These are phyloP conservation scores for Ajuga reptans DNA, from an alignment of 305 asterid genomes.

Conservation along the genomic window DNA sequence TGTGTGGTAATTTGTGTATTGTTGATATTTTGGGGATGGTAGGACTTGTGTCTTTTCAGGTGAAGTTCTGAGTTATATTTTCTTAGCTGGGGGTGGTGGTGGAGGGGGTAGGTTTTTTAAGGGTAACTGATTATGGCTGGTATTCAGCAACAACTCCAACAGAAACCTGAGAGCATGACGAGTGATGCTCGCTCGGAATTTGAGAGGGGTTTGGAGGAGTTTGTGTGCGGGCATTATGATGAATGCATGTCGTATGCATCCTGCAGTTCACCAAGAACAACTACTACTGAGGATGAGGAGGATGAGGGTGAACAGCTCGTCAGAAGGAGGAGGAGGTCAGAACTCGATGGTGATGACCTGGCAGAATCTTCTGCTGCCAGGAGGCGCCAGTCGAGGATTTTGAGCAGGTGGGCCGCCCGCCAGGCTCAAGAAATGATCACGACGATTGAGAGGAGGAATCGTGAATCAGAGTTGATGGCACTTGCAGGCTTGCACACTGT, in stretches of 20 bases:
- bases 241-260: conserved; percentile 73
- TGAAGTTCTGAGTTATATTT: conserved; percentile 18
- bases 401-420: conserved; percentile 86
- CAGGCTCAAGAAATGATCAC: conserved; percentile 91
- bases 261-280: conserved; percentile 62
- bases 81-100: conserved; percentile 11
- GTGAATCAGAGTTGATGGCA: conserved; percentile 84
- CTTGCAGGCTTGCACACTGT: conserved; percentile 84
- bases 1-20: conserved; percentile 24
- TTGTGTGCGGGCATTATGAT: conserved; percentile 65
- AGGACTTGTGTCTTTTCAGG: conserved; percentile 21
- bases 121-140: conserved; percentile 44
- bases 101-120: conserved; percentile 23
- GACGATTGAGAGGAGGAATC: conserved; percentile 80
- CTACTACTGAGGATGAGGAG: conserved; percentile 58
- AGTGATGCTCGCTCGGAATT: conserved; percentile 49
- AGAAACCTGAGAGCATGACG: conserved; percentile 56
- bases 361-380: conserved; percentile 87
- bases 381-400: conserved; percentile 72
- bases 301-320: conserved; percentile 63
- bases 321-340: conserved; percentile 77
- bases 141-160: conserved; percentile 56
- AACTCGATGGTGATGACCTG: conserved; percentile 73
- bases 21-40: conserved; percentile 21
- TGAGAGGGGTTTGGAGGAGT: conserved; percentile 70